Evolutionary conservation across 2,329 filamentous ascomycete species (phyloP).

Genomic region (Penicillium sp.): DNA sequence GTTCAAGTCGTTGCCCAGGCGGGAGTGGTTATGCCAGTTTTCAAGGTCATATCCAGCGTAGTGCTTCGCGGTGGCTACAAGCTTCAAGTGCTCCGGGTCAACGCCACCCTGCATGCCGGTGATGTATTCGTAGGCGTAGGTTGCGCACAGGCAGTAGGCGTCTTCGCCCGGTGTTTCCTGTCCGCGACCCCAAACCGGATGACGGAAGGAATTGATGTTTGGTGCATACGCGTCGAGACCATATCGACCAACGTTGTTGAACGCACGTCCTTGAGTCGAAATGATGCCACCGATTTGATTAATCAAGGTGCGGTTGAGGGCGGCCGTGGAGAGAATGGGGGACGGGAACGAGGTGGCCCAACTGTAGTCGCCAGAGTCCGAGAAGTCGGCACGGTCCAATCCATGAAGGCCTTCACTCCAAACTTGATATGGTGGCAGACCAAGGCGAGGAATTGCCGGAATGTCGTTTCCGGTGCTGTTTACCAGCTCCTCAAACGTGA

Average conservation of each 20-base stretch:
- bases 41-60: slow-evolving; percentile 60
- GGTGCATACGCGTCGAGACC: slow-evolving; percentile 50
- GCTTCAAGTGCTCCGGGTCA: slow-evolving; percentile 38
- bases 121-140: slow-evolving; percentile 55
- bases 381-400: slow-evolving; percentile 59
- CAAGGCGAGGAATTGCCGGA: slow-evolving; percentile 55
- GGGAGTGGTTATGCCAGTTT: slow-evolving; percentile 42
- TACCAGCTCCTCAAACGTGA: slow-evolving; percentile 56
- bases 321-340: slow-evolving; percentile 61
- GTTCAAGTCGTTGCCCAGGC: slow-evolving; percentile 54
- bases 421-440: slow-evolving; percentile 59
- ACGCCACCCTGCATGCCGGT: slow-evolving; percentile 53
- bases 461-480: slow-evolving; percentile 51
- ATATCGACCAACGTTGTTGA: slow-evolving; percentile 57
- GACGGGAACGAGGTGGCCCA: slow-evolving; percentile 65
- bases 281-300: slow-evolving; percentile 54
- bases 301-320: slow-evolving; percentile 64
- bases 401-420: slow-evolving; percentile 63
- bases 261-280: slow-evolving; percentile 62
- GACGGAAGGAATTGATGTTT: slow-evolving; percentile 65
- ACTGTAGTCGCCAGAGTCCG: slow-evolving; percentile 52
- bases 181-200: slow-evolving; percentile 63
- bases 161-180: slow-evolving; percentile 62
- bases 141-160: slow-evolving; percentile 46
- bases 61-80: slow-evolving; percentile 59